Base-by-base conservation (phyloP, 208 protist genomes). In the Trypanosoma platydactyli region DNA sequence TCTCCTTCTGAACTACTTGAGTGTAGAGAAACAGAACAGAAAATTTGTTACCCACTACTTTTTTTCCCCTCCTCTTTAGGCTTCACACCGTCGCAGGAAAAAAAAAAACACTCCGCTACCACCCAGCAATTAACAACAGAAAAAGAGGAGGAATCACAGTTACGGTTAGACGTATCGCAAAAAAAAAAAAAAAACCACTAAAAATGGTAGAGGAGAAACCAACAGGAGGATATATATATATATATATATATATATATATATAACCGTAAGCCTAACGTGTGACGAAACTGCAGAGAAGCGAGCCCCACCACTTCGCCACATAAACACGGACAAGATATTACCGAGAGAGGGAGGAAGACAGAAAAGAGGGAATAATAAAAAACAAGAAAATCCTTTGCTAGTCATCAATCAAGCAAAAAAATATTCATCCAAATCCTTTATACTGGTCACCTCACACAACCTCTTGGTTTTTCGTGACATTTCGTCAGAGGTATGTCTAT, bases 181-280 rank as follows among this genome's bases (percentile, higher is more conserved):
- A 16, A 71, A 59, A 64, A 11, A 35, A 75, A 64, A 76, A 71
- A 45, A 46, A n/a, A 57, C 7, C 9, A 27, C 25, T 46, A 15
- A 27, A 27, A 44, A 70, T 42, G 48, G 13, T 52, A 35, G 48
- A 25, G 55, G n/a, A 55, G 29, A 50, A 70, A 52, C 12, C 52
- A 61, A 50, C 22, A 62, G 18, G 51, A 70, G n/a, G n/a, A 51
- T 30, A 51, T 24, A 70, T 62, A 45, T 49, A 41, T 29, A 57
- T 11, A 68, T 51, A 51, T 51, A 51, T 24, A 51, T 51, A 51
- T 24, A 51, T 24, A 51, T 51, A 24, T 24, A 51, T n/a, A n/a
- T n/a, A n/a, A n/a, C n/a, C n/a, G n/a, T n/a, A n/a, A n/a, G n/a
- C n/a, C n/a, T n/a, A n/a, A n/a, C n/a, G n/a, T n/a, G n/a, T n/a